These are phyloP conservation scores for Colletotrichum noveboracense DNA, from an alignment of 2,329 filamentous ascomycete species.

Conservation along the genomic window DNA sequence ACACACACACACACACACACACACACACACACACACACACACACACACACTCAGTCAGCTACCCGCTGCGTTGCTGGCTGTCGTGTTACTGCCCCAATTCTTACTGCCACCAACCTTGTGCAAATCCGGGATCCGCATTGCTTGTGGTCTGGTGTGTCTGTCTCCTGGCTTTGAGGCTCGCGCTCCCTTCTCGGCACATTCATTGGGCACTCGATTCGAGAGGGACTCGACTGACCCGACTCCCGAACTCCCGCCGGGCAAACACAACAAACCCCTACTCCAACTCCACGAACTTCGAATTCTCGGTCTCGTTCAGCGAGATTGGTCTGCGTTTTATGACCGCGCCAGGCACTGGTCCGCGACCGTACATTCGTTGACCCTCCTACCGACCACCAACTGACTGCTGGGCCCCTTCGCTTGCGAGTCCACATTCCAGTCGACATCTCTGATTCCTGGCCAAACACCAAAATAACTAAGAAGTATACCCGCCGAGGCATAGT, in stretches of 20 bases:
- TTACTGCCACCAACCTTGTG: conserved; percentile 17
- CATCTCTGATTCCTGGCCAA: neutral
- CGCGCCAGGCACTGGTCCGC: neutral
- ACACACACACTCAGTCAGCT: neutral
- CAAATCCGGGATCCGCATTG: conserved; percentile 20
- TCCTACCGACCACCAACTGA: neutral
- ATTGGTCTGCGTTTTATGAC: conserved; percentile 15
- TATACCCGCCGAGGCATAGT: neutral
- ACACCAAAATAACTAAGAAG: neutral
- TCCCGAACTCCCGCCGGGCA: neutral
- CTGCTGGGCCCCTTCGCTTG: neutral
- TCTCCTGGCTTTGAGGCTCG: neutral
- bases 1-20: neutral
- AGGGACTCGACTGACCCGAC: neutral
- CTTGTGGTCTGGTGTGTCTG: neutral
- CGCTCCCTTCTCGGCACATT: conserved; percentile 5
- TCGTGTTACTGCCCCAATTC: conserved; percentile 4
- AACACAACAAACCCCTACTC: neutral
- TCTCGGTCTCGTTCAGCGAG: neutral
- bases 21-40: neutral
- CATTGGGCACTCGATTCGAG: neutral
- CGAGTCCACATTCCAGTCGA: conserved; percentile 19
- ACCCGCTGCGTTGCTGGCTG: neutral
- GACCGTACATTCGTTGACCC: conserved; percentile 6
- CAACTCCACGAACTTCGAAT: neutral